Evolutionary conservation across 202 grass and related monocot species (phyloP), one percentile per base, ranked within the genome.

Genomic region (Brachypodium distachyon): DNA sequence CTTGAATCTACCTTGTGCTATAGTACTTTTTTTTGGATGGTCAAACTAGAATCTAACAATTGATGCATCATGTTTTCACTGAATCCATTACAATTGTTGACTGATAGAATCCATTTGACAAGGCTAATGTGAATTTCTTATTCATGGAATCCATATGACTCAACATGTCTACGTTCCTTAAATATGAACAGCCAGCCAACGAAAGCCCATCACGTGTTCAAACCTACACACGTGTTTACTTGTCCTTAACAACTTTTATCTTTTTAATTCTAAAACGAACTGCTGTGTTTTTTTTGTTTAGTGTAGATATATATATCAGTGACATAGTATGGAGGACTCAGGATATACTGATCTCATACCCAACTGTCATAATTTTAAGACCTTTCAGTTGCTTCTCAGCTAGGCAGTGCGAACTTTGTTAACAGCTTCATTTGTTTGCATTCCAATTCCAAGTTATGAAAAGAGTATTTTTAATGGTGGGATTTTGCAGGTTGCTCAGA

Each of bases 401-500:
- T n/a, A n/a, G n/a, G n/a, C n/a, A n/a, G n/a, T n/a, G n/a, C n/a
- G n/a, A n/a, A n/a, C n/a, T n/a, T 37, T 27, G 40, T n/a, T 16
- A 19, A 26, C 54, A n/a, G 53, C 46, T n/a, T 40, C 51, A 44
- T 72, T 58, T 64, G 28, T 42, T 69, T 21, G 50, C 27, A 66
- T 29, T 67, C n/a, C n/a, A n/a, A n/a, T n/a, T 61, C 77, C 36
- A 62, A 72, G 58, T 38, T 61, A 4, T 72, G 50, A 79, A 70
- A n/a, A 68, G 49, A 76, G 2, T 26, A 83, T 22, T 76, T 50
- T 80, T 2, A 70, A 74, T 78, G 17, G 11, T 79, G 5, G 82
- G 25, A 5, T 82, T 46, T 81, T 86, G 16, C 88, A 94, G 88
- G 72, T 88, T 76, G 62, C 47, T 71, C 66, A 88, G 59, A 72